A percentile compares a stretch with the other conserved stretches of the same genome.
Evolutionary conservation across 1,284 basidiomycete species (phyloP).

Genomic region (Kwoniella shivajii): DNA sequence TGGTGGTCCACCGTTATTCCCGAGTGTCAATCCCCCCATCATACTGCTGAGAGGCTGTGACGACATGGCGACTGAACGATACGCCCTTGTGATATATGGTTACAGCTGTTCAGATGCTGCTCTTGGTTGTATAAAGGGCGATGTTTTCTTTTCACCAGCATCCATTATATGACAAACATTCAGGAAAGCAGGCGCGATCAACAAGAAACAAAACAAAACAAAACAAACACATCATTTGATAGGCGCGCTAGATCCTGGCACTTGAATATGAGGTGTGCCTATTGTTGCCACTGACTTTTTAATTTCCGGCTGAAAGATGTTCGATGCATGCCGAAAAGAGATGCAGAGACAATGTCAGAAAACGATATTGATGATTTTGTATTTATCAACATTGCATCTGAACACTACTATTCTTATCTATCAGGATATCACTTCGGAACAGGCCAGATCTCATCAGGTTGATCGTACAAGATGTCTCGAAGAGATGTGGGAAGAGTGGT

Average conservation of each 20-base stretch:
- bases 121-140: too few species aligned
- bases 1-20: conserved; percentile 3
- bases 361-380: not conserved
- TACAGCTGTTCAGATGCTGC: too few species aligned
- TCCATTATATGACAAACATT: not conserved
- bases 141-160: too few species aligned
- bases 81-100: not conserved
- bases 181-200: conserved; percentile 10
- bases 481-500: conserved; percentile 54
- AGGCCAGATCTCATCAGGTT: too few species aligned
- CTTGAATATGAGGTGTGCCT: not conserved
- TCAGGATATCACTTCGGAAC: conserved; percentile 11
- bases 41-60: conserved; percentile 22
- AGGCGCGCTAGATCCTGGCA: not conserved
- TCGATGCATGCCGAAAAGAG: conserved; percentile 4
- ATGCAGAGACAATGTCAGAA: not conserved
- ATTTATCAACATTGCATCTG: not conserved
- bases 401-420: not conserved
- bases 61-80: too few species aligned
- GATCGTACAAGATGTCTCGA: conserved; percentile 21
- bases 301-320: not conserved
- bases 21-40: conserved; percentile 34
- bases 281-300: not conserved
- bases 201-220: not conserved
- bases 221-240: conserved; percentile 2